Conservation (phyloP, 306 rosid species). For the Neltuma alba region DNA sequence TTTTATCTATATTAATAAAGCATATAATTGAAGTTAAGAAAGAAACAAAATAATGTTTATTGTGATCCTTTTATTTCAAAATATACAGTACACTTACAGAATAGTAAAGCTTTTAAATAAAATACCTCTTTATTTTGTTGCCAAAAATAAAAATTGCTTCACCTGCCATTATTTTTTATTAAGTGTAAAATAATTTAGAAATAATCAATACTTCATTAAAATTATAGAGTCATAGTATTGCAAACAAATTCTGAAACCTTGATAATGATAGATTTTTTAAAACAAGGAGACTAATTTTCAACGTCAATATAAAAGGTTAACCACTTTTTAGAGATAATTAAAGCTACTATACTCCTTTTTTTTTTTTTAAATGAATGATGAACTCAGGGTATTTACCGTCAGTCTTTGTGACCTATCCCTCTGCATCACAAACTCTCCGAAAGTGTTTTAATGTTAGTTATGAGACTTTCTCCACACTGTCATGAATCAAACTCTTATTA, state of each 20-base stretch:
- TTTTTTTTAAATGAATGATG: no score
- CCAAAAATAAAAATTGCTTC: background rate
- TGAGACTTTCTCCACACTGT: no score
- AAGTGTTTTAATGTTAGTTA: no score
- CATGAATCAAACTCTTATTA: no score
- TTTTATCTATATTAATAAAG: background rate
- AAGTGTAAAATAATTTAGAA: background rate
- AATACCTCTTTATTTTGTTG: background rate
- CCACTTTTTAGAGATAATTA: no score
- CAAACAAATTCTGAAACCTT: background rate
- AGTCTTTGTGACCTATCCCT: no score
- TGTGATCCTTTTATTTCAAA: background rate
- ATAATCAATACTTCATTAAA: background rate
- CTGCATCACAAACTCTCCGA: no score
- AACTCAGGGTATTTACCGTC: no score
- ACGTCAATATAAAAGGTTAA: background rate
- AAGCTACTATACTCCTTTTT: no score
- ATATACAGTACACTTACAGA: background rate
- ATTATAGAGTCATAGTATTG: background rate
- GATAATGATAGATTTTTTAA: no score
- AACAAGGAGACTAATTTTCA: background rate
- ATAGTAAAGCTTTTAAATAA: background rate
- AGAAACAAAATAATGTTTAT: background rate
- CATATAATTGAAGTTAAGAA: background rate
- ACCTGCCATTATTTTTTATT: background rate